phyloP scores from a whole-genome alignment of 495 filamentous ascomycete species.

The Astrothelium macrocarpum region DNA sequence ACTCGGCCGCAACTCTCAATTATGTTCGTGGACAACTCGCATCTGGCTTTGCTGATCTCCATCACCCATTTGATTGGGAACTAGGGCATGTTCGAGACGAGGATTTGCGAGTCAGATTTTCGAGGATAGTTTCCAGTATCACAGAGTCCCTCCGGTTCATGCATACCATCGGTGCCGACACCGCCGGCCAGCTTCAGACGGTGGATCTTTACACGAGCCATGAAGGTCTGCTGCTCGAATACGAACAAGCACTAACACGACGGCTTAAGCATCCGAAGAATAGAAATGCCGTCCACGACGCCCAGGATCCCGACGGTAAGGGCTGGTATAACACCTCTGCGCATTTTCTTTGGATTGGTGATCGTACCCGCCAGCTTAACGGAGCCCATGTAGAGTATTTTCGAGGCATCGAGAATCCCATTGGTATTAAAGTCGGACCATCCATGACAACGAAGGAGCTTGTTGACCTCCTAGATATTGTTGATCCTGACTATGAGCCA shows the following conservation, averaged over 20 bases:
- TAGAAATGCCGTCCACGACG: slow-evolving; percentile 8
- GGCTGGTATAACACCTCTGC: slow-evolving; percentile 72
- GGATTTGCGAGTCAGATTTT: slow-evolving; percentile 72
- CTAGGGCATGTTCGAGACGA: slow-evolving; percentile 87
- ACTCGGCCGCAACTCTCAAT: slow-evolving; percentile 88
- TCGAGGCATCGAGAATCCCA: slow-evolving; percentile 87
- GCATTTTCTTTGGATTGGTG: slow-evolving; percentile 97
- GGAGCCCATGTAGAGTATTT: slow-evolving; percentile 96
- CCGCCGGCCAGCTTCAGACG: slow-evolving; percentile 72
- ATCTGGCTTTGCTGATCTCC: slow-evolving; percentile 86
- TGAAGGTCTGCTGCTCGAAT: slow-evolving; percentile 88
- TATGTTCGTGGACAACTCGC: slow-evolving; percentile 75
- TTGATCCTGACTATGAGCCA: slow-evolving; percentile 70
- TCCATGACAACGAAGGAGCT: slow-evolving; percentile 67
- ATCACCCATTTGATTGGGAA: slow-evolving; percentile 88
- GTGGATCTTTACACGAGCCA: slow-evolving; percentile 93
- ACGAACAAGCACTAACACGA: slow-evolving; percentile 79
- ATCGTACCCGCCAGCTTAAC: slow-evolving; percentile 85
- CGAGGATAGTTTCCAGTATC: slow-evolving; percentile 70
- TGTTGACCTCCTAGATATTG: slow-evolving; percentile 61
- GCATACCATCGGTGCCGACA: slow-evolving; percentile 88
- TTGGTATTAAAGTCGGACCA: slow-evolving; percentile 92
- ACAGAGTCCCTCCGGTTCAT: slow-evolving; percentile 91
- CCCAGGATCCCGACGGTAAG: slow-evolving; percentile 42
- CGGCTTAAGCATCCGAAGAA: slow-evolving; percentile 54